phyloP scores from a whole-genome alignment of 202 grass and related monocot genomes.

The Elaeis oleifera region DNA sequence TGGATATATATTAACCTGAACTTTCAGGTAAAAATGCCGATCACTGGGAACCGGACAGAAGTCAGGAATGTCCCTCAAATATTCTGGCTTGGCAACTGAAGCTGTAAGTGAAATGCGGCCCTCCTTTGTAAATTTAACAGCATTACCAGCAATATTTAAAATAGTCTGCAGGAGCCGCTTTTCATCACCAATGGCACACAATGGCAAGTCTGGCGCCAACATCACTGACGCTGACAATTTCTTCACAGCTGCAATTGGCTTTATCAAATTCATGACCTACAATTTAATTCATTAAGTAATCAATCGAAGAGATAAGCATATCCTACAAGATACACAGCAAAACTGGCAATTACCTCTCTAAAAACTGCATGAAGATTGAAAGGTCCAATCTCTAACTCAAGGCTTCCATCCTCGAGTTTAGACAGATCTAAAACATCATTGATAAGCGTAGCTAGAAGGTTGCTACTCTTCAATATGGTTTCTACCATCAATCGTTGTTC shows the following conservation, averaged over 20 bases:
- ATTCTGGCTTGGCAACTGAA: constrained; percentile 62
- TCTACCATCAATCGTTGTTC: constrained; percentile 93
- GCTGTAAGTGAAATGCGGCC: constrained; percentile 78
- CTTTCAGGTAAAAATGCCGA: constrained; percentile 73
- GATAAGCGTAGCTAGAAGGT: constrained; percentile 85
- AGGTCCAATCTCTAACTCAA: constrained; percentile 73
- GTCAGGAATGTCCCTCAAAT: constrained; percentile 68
- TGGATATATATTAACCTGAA: constrained; percentile 46
- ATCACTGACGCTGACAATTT: constrained; percentile 57
- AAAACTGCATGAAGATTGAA: constrained; percentile 98
- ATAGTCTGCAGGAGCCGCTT: constrained; percentile 92
- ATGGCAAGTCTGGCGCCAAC: constrained; percentile 74
- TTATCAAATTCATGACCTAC: constrained; percentile 87
- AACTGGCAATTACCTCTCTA: constrained; percentile 47
- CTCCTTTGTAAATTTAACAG: constrained; percentile 95
- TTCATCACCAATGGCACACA: constrained; percentile 76
- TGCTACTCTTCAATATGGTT: constrained; percentile 86
- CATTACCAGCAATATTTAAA: constrained; percentile 79
- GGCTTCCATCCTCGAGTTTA: constrained; percentile 87
- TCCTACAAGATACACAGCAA: too few species aligned
- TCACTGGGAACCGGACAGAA: constrained; percentile 60
- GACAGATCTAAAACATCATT: constrained; percentile 98
- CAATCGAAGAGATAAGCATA: too few species aligned
- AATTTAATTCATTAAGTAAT: constrained; percentile 1
- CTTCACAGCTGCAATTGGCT: constrained; percentile 90